Percentiles rank a stretch among this genome's conserved stretches.
These are phyloP conservation scores for Styphnolobium japonicum DNA, from an alignment of 306 rosid species.

Conservation along the genomic window DNA sequence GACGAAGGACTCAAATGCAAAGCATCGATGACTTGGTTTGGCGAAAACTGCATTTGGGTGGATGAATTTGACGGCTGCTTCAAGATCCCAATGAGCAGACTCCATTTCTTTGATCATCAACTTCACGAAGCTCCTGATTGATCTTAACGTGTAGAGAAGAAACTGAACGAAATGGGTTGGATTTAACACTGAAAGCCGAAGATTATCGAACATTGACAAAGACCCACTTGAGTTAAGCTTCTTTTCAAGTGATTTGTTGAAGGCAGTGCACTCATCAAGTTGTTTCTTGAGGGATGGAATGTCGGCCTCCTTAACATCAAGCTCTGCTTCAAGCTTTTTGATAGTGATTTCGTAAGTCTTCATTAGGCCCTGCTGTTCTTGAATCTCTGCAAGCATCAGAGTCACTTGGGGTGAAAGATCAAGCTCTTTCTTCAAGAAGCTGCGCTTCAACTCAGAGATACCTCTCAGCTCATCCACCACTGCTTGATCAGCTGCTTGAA, in stretches of 20 bases:
- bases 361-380: constrained; percentile 85
- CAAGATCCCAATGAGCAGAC: constrained; percentile 82
- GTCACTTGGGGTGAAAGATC: constrained; percentile 90
- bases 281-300: constrained; percentile 30
- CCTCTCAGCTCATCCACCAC: constrained; percentile 78
- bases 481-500: constrained; percentile 77
- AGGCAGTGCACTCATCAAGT: constrained; percentile 33
- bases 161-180: constrained; percentile 61
- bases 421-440: constrained; percentile 67
- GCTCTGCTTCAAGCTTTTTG: constrained; percentile 61
- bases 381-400: constrained; percentile 91
- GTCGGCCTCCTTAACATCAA: constrained; percentile 31
- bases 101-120: constrained; percentile 77
- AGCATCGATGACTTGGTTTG: constrained; percentile 42
- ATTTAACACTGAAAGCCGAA: constrained; percentile 35
- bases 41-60: constrained; percentile 51
- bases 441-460: constrained; percentile 70
- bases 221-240: constrained; percentile 67
- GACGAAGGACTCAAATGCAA: constrained; percentile 62
- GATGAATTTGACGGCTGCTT: constrained; percentile 62
- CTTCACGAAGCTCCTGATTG: constrained; percentile 58
- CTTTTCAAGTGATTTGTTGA: constrained; percentile 55
- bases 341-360: constrained; percentile 79
- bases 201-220: constrained; percentile 53
- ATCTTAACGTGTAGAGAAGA: constrained; percentile 50